Percentiles rank a stretch among this genome's conserved stretches.
These are phyloP conservation scores for Rubia balearica DNA, from an alignment of 305 asterid genomes.

Conservation along the genomic window DNA sequence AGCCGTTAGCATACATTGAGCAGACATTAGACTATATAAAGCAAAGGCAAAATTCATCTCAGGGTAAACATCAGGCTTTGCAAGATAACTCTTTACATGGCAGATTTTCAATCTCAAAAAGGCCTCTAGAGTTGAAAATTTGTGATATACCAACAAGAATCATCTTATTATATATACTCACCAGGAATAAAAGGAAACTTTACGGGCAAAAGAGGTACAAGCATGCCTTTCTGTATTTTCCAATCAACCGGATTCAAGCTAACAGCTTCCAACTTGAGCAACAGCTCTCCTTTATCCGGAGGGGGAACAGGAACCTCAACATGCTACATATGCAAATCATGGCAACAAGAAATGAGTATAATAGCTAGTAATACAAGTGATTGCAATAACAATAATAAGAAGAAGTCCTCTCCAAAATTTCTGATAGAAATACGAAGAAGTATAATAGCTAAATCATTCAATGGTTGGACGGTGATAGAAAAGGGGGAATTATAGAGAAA, in stretches of 20 bases:
- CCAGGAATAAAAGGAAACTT: constrained; percentile 69
- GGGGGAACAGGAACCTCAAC: constrained; percentile 68
- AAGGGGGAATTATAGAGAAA: no score
- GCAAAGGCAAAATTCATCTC: not conserved
- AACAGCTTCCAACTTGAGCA: constrained; percentile 69
- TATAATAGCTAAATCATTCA: no score
- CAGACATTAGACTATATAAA: not conserved
- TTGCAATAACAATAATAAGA: not conserved
- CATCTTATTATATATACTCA: constrained; percentile 16
- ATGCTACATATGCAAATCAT: constrained; percentile 36
- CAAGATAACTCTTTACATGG: not conserved
- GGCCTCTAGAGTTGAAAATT: not conserved
- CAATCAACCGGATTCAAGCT: constrained; percentile 64
- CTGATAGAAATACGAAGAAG: no score
- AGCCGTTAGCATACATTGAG: not conserved
- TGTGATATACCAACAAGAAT: not conserved
- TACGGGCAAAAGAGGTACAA: constrained; percentile 56
- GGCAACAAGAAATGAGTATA: not conserved
- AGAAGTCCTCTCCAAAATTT: no score
- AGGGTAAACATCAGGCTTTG: not conserved
- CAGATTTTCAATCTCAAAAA: not conserved
- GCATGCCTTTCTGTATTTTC: constrained; percentile 63
- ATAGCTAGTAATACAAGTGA: not conserved
- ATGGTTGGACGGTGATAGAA: no score
- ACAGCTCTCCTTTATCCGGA: constrained; percentile 60